Evolutionary conservation across 2,329 filamentous ascomycete species (phyloP).

Genomic region (Diaporthe velutina): DNA sequence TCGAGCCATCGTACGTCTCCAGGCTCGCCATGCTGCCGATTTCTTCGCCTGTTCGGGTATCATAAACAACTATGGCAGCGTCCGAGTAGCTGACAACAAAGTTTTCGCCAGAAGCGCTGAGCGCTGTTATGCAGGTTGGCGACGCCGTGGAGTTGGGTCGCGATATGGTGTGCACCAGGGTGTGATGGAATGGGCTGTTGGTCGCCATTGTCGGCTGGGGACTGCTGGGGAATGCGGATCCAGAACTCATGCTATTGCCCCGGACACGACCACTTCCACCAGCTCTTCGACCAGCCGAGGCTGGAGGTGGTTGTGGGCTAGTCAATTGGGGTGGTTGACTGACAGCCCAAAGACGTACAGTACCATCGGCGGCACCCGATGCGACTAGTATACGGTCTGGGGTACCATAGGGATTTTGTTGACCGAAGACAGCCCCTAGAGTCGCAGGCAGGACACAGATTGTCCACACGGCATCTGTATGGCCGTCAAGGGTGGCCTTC

Average conservation of each 20-base stretch:
- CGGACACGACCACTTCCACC: conserved; percentile 79
- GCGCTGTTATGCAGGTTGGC: conserved; percentile 91
- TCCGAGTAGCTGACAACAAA: conserved; percentile 96
- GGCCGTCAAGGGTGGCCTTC: conserved; percentile 93
- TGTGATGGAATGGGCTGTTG: conserved; percentile 87
- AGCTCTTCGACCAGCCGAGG: conserved; percentile 64
- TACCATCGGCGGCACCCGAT: conserved; percentile 91
- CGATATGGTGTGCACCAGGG: conserved; percentile 87
- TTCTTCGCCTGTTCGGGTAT: conserved; percentile 92
- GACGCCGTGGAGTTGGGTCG: conserved; percentile 77
- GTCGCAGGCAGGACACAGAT: conserved; percentile 92
- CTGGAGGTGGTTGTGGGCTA: conserved; percentile 78
- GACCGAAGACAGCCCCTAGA: conserved; percentile 83
- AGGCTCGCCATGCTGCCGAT: conserved; percentile 92
- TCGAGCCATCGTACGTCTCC: conserved; percentile 91
- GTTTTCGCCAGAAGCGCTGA: conserved; percentile 84
- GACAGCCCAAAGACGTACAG: conserved; percentile 93
- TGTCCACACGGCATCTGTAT: conserved; percentile 96
- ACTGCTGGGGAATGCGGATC: conserved; percentile 89
- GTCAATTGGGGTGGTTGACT: conserved; percentile 89
- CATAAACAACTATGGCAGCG: conserved; percentile 90
- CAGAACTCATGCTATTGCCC: conserved; percentile 94
- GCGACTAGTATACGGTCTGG: conserved; percentile 90
- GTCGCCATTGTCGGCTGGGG: conserved; percentile 91
- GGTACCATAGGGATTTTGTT: conserved; percentile 79